These are phyloP conservation scores for Aspergillus nanangensis DNA, from an alignment of 495 filamentous ascomycete genomes.

Conservation along the genomic window DNA sequence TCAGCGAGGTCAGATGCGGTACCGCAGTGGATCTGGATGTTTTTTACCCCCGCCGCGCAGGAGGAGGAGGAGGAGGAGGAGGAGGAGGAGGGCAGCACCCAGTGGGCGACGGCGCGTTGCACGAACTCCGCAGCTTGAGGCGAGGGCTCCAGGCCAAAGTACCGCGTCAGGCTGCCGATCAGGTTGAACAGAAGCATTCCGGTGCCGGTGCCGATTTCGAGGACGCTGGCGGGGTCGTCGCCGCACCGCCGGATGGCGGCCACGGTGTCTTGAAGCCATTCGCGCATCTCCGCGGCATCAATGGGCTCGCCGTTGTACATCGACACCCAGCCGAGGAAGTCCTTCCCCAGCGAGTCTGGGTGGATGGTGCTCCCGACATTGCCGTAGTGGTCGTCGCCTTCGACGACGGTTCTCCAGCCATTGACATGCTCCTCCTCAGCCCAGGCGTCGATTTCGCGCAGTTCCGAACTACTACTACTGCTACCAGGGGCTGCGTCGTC, in stretches of 20 bases:
- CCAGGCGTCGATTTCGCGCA: too few species aligned
- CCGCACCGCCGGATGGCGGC: neutral
- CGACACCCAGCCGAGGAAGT: slow-evolving; percentile 2
- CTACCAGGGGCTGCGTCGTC: neutral
- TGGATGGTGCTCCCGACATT: neutral
- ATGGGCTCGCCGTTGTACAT: slow-evolving; percentile 1
- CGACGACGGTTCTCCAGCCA: neutral
- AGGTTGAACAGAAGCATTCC: slow-evolving; percentile 4
- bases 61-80: too few species aligned
- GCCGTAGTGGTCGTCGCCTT: neutral
- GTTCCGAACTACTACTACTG: too few species aligned
- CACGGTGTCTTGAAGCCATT: slow-evolving; percentile 3
- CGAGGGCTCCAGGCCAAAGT: neutral
- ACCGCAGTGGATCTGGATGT: neutral
- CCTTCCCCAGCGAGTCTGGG: neutral
- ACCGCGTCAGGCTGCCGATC: neutral
- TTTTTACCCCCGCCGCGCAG: too few species aligned
- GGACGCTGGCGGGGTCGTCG: neutral
- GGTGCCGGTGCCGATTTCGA: neutral
- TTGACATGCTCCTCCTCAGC: neutral
- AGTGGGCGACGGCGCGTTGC: too few species aligned
- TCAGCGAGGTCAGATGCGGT: neutral
- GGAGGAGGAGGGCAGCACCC: neutral
- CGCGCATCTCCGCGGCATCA: neutral
- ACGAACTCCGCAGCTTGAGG: neutral